phyloP scores from a whole-genome alignment of 2,329 filamentous ascomycete species.

The Claviceps citrina region DNA sequence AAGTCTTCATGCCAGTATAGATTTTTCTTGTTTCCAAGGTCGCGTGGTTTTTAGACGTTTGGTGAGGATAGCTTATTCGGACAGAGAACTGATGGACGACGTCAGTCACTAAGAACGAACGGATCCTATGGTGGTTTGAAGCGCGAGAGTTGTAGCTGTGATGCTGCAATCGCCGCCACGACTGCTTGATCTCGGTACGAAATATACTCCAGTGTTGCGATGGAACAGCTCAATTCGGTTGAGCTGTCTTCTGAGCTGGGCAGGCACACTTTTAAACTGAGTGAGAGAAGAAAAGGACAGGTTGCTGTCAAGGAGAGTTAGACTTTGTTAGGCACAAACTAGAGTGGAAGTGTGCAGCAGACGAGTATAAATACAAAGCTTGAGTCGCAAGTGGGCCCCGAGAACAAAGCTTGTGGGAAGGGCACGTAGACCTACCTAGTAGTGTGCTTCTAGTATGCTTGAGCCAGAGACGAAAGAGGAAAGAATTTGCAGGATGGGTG shows the following conservation, averaged over 20 bases:
- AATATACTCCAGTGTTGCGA: conserved; percentile 9
- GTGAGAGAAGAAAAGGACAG: neutral
- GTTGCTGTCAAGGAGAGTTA: neutral
- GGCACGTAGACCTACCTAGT: too few species aligned
- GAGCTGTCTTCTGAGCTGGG: too few species aligned
- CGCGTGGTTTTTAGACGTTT: neutral
- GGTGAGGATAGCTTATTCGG: too few species aligned
- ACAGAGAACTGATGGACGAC: neutral
- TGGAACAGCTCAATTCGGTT: conserved; percentile 6
- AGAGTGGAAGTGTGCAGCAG: neutral
- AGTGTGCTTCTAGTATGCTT: too few species aligned
- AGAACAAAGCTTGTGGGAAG: neutral
- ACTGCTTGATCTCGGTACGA: conserved; percentile 5
- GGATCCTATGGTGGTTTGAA: conserved; percentile 8
- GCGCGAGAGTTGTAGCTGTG: conserved; percentile 3
- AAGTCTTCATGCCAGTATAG: conserved; percentile 7
- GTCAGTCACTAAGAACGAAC: neutral
- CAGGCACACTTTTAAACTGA: neutral
- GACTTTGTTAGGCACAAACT: neutral
- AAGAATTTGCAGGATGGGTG: too few species aligned
- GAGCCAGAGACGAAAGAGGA: too few species aligned
- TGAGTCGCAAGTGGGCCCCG: neutral
- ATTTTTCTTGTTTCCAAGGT: neutral
- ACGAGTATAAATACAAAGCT: neutral
- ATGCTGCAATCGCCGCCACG: conserved; percentile 8